A percentile compares a stretch with the other conserved stretches of the same genome.
phyloP scores from a whole-genome alignment of 2,329 filamentous ascomycete species.

The Nigrospora oryzae region DNA sequence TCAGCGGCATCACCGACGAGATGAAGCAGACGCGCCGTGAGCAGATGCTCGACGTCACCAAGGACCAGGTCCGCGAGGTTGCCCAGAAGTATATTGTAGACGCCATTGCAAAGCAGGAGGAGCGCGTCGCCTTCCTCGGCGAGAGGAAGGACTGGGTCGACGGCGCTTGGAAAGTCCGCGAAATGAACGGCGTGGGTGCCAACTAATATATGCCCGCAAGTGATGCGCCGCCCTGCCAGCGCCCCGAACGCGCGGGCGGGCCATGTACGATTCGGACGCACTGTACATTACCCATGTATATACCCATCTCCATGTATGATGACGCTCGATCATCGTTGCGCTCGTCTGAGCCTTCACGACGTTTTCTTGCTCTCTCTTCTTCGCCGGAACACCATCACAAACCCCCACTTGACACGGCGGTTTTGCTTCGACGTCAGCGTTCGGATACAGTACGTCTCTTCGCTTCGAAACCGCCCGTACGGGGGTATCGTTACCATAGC shows the following conservation, averaged over 20 bases:
- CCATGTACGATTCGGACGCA: too few relatives aligned
- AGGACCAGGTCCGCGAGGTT: constrained; percentile 68
- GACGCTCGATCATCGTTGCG: background rate
- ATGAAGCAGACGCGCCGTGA: constrained; percentile 84
- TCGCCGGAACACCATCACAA: background rate
- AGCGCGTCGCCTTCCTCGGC: constrained; percentile 67
- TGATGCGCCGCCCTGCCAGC: too few relatives aligned
- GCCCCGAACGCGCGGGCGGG: too few relatives aligned
- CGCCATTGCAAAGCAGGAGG: constrained; percentile 47
- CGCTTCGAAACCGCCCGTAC: constrained; percentile 27
- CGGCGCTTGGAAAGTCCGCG: constrained; percentile 63
- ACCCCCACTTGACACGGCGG: background rate
- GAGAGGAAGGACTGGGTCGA: constrained; percentile 76
- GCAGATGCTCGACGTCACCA: constrained; percentile 77
- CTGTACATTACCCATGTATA: constrained; percentile 19
- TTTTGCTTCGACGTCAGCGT: constrained; percentile 29
- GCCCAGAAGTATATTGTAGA: constrained; percentile 78
- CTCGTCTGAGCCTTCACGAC: background rate
- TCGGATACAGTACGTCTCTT: constrained; percentile 58
- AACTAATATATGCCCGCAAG: too few relatives aligned
- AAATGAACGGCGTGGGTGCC: constrained; percentile 37
- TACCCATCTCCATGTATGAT: constrained; percentile 23
- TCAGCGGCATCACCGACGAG: constrained; percentile 75
- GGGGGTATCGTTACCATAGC: constrained; percentile 29
- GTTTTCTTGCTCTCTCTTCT: too few relatives aligned